Base-by-base conservation (phyloP, 2,329 filamentous ascomycete species). In the Hypoxylon sp. region DNA sequence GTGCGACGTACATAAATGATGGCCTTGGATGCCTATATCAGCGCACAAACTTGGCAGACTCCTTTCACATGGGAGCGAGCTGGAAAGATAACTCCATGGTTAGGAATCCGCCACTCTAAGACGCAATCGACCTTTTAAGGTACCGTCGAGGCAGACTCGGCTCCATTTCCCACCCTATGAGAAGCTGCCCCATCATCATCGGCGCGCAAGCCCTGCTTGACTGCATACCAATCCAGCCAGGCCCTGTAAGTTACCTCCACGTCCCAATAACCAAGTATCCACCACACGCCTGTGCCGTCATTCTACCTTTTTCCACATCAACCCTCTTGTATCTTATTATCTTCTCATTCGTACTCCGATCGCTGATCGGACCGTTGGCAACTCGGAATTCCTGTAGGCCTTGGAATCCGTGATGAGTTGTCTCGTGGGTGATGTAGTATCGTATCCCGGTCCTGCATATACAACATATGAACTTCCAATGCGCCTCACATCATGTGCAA, bases 181-280 rank as follows among this genome's bases (percentile, higher is more conserved):
- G 70, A 72, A 56, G 54, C 64, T 73, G 70, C 69, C 70, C 71
- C 73, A 74, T 75, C 71, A 73, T 72, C 70, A 66, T 60, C 65
- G 53, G 61, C 57, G 64, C 58, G 68, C 61, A 71, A 64, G 48
- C 70, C 66, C 53, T 68, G 63, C 61, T 71, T 50, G 53, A 70
- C 69, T 73, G 72, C 71, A 75, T 74, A 63, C 64, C 48, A 62
- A 65, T 63, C 67, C 67, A 65, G 63, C 61, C 67, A 64, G 65
- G 68, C 57, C 67, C 68, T 73, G 65, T 69, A 64, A 64, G 59
- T 69, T 62, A 59, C 64, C 63, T 70, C 58, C 57, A 60, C 49
- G 57, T 46, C 63, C 64, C 66, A 68, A 72, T 57, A 55, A 49
- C 54, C 53, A 64, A 64, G 64, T 71, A 70, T 60, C 66, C 65